Evolutionary conservation across 345 rosid genomes (phyloP).

Genomic region (Populus simonii): DNA sequence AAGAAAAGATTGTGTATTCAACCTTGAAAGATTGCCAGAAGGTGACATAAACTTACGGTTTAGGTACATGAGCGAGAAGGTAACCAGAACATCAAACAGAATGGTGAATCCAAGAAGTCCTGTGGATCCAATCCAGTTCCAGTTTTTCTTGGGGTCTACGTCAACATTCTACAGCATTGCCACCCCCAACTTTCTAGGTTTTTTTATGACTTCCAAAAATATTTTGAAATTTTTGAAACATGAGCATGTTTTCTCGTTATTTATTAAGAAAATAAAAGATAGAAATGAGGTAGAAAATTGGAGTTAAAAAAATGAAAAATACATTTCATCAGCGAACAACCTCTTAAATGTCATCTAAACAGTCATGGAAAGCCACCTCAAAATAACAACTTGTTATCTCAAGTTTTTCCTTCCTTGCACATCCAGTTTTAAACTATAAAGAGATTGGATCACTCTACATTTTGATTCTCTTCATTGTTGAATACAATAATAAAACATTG

Average conservation of each 20-base stretch:
- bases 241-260: no score
- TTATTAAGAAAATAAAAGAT: no score
- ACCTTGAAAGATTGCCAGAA: neutral
- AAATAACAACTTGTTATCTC: no score
- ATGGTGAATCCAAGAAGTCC: neutral
- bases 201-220: neutral
- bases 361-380: no score
- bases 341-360: no score
- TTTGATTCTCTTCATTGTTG: neutral
- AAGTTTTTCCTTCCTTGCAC: no score
- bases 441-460: no score
- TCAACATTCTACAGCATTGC: constrained; percentile 1
- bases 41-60: neutral
- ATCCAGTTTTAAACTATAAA: no score
- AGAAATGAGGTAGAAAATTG: no score
- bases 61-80: neutral
- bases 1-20: neutral
- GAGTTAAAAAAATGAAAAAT: no score
- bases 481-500: no score
- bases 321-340: no score
- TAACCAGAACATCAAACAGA: constrained; percentile 6
- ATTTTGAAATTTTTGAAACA: neutral
- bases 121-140: constrained; percentile 15
- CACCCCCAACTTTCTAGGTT: neutral
- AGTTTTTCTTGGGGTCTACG: neutral